A percentile compares a stretch with the other conserved stretches of the same genome.
These are phyloP conservation scores for Rhynchospora pubera DNA, from an alignment of 176 grass and related monocot species.

Conservation along the genomic window DNA sequence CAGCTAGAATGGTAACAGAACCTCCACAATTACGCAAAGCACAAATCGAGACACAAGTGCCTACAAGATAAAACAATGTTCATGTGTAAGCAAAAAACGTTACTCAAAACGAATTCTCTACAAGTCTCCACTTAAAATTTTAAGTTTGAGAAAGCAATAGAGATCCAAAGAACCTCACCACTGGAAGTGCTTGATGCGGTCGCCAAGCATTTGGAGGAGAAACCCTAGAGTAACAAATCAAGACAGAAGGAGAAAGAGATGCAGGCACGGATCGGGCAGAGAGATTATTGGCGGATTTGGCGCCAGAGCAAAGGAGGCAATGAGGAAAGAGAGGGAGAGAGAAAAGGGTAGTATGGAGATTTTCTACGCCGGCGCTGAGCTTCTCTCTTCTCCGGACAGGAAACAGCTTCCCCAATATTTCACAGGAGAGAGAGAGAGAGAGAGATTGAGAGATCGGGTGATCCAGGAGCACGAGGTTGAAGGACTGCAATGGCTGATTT, in stretches of 20 bases:
- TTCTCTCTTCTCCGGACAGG: slow-evolving; percentile 1
- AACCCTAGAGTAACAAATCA: slow-evolving; percentile 12
- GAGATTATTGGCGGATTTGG: slow-evolving; percentile 2
- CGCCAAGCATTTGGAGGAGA: background rate
- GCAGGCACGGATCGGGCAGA: background rate
- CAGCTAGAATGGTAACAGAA: background rate
- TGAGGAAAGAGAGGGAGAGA: too few relatives aligned
- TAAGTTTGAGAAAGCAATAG: background rate
- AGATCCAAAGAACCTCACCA: slow-evolving; percentile 3
- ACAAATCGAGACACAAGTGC: background rate
- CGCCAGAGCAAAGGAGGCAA: background rate
- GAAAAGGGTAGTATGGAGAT: background rate
- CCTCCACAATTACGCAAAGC: background rate
- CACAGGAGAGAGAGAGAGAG: background rate
- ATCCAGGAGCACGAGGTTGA: background rate
- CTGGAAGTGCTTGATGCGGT: background rate
- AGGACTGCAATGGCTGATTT: background rate
- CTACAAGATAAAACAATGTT: slow-evolving; percentile 17
- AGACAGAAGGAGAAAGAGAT: background rate
- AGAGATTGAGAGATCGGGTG: background rate
- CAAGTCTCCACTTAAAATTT: background rate
- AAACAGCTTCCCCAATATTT: slow-evolving; percentile 26
- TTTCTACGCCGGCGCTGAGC: slow-evolving; percentile 20
- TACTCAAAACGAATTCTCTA: background rate
- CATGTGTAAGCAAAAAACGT: background rate